Evolutionary conservation across 1,284 basidiomycete species (phyloP).

Genomic region (Thelephora terrestris): DNA sequence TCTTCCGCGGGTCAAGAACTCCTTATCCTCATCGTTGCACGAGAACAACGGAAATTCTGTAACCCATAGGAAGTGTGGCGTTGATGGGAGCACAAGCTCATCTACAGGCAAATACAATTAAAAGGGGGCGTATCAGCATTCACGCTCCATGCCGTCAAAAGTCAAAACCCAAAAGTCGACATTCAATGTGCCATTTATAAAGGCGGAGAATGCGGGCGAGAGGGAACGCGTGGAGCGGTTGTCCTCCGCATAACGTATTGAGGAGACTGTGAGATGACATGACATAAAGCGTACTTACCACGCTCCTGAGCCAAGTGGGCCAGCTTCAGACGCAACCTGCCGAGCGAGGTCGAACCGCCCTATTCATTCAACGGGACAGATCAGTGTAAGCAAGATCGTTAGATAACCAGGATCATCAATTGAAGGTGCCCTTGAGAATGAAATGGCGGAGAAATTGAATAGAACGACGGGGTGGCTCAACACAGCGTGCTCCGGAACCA

Average conservation of each 20-base stretch:
- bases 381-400: slow-evolving; percentile 9
- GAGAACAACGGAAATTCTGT: slow-evolving; percentile 96
- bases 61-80: slow-evolving; percentile 88
- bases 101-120: slow-evolving; percentile 1
- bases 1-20: slow-evolving; percentile 63
- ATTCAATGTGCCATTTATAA: too few species aligned
- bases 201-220: too few species aligned
- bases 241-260: background rate
- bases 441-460: too few species aligned
- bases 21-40: slow-evolving; percentile 80
- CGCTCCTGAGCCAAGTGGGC: slow-evolving; percentile 50
- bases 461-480: too few species aligned
- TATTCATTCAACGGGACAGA: slow-evolving; percentile 19
- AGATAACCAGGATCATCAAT: background rate
- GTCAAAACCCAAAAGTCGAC: too few species aligned
- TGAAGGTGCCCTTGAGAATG: slow-evolving; percentile 7
- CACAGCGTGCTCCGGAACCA: background rate
- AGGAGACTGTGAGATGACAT: background rate
- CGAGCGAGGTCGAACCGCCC: slow-evolving; percentile 82
- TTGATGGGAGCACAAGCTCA: slow-evolving; percentile 29
- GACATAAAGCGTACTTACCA: slow-evolving; percentile 31
- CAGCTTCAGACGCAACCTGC: slow-evolving; percentile 62
- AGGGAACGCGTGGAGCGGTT: too few species aligned
- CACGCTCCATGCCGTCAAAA: background rate
- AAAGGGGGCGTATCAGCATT: background rate